These are phyloP conservation scores for Ilyonectria sp. DNA, from an alignment of 2,329 filamentous ascomycete species.

Conservation along the genomic window DNA sequence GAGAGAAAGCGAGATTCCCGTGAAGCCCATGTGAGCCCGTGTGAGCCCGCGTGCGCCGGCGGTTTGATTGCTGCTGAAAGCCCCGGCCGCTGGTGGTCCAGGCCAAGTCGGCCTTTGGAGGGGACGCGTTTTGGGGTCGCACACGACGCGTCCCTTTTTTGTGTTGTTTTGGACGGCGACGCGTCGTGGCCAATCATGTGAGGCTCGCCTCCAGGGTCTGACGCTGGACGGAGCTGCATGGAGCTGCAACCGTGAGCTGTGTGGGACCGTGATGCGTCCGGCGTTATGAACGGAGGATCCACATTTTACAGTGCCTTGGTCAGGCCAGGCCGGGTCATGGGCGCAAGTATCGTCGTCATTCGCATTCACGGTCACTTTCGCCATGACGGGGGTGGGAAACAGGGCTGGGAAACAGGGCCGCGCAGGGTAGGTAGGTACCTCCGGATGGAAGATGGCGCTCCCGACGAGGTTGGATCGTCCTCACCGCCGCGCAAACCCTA, in stretches of 20 bases:
- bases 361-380: neutral
- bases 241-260: conserved; percentile 22
- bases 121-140: conserved; percentile 23
- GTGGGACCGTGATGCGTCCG: conserved; percentile 14
- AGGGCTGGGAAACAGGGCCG: neutral
- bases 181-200: conserved; percentile 26
- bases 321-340: neutral
- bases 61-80: conserved; percentile 19
- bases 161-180: conserved; percentile 23
- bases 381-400: neutral
- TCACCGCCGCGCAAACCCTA: neutral
- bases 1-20: neutral
- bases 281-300: conserved; percentile 28
- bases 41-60: neutral
- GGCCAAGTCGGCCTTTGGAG: conserved; percentile 8
- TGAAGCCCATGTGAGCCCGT: neutral
- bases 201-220: conserved; percentile 11
- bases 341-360: conserved; percentile 8
- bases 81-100: conserved; percentile 7
- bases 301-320: conserved; percentile 17
- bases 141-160: conserved; percentile 12
- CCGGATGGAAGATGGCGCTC: neutral
- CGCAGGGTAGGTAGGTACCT: neutral
- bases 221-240: conserved; percentile 24
- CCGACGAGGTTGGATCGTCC: neutral